A percentile compares a stretch with the other conserved stretches of the same genome.
Conservation (phyloP, 2,329 filamentous ascomycete genomes). For the Epichloe coenophiala region DNA sequence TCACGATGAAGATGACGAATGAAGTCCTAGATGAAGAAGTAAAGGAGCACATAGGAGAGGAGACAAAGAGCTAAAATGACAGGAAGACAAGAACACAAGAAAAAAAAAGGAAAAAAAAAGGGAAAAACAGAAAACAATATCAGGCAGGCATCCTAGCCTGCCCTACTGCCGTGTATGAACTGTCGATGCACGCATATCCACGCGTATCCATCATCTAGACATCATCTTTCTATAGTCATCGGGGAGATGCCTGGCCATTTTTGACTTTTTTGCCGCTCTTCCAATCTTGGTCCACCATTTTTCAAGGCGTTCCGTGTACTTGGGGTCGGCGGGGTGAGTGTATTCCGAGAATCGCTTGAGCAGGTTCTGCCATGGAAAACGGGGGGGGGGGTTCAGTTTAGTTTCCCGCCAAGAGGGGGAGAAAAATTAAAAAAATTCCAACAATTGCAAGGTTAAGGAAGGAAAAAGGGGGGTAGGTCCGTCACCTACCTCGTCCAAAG, state of each 20-base stretch:
- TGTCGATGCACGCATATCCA: background rate
- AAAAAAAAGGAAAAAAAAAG: too few species aligned
- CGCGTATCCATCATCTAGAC: constrained; percentile 6
- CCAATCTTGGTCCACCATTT: constrained; percentile 23
- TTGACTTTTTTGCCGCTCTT: constrained; percentile 21
- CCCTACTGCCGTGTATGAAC: background rate
- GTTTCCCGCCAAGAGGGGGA: background rate
- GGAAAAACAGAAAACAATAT: too few species aligned
- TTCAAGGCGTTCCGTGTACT: constrained; percentile 15
- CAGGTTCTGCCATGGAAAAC: constrained; percentile 14
- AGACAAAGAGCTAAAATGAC: background rate
- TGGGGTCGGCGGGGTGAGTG: constrained; percentile 15
- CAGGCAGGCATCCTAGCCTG: background rate
- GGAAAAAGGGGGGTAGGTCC: too few species aligned
- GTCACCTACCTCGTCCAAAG: constrained; percentile 19
- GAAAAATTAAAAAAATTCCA: too few species aligned
- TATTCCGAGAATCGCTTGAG: constrained; percentile 16
- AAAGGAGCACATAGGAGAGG: background rate
- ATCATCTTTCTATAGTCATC: constrained; percentile 21
- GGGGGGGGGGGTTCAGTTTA: too few species aligned
- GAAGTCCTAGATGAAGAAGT: background rate
- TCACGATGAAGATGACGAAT: background rate
- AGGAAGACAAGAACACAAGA: background rate
- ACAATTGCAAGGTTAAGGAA: background rate
- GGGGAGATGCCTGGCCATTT: constrained; percentile 20